Evolutionary conservation across 2,329 filamentous ascomycete species (phyloP).

Genomic region (Alternaria gaisen): DNA sequence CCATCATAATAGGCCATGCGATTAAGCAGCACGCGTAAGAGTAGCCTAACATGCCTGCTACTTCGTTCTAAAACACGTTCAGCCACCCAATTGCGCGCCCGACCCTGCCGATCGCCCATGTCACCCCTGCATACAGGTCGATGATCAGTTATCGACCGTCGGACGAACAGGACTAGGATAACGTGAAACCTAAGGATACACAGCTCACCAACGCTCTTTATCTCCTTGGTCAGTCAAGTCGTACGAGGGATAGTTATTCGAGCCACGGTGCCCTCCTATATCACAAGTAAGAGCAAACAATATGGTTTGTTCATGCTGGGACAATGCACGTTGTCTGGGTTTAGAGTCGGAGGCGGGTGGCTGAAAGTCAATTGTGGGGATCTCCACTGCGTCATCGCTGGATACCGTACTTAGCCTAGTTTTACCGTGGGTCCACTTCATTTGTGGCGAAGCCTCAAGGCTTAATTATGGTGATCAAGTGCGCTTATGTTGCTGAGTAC

Average conservation of each 20-base stretch:
- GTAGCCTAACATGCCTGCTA: neutral
- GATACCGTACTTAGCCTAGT: neutral
- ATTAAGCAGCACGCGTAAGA: neutral
- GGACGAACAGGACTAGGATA: neutral
- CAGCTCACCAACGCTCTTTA: no score
- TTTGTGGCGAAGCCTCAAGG: neutral
- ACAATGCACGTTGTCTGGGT: neutral
- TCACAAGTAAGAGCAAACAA: neutral
- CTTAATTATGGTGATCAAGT: neutral
- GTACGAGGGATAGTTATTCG: neutral
- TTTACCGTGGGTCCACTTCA: neutral
- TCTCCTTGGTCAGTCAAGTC: neutral
- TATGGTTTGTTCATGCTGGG: neutral
- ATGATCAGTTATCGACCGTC: neutral
- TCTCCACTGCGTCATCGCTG: conserved; percentile 3
- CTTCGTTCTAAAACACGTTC: neutral
- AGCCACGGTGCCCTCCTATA: neutral
- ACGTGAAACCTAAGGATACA: neutral
- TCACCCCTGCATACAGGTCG: conserved; percentile 13
- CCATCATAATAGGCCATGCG: neutral
- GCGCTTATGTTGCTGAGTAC: neutral
- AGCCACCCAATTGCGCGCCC: conserved; percentile 20
- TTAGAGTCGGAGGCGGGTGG: neutral
- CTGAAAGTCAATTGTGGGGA: neutral
- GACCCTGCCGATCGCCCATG: conserved; percentile 21